Conservation (phyloP, 2,329 filamentous ascomycete species). For the Talaromyces atroroseus region DNA sequence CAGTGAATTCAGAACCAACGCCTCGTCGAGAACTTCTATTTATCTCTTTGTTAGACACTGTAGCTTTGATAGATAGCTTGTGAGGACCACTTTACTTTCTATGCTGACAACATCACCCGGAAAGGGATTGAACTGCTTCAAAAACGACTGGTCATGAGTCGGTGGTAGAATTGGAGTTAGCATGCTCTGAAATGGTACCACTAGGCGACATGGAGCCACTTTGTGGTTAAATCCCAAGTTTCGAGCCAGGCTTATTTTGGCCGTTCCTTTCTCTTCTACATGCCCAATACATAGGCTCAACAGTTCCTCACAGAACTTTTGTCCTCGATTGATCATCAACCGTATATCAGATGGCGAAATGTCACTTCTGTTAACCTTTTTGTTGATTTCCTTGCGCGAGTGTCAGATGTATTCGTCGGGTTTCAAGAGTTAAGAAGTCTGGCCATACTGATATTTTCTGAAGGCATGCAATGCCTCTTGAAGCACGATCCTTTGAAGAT, state of each 20-base stretch:
- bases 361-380: slow-evolving; percentile 38
- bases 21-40: slow-evolving; percentile 70
- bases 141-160: slow-evolving; percentile 62
- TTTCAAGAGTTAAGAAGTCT: neutral
- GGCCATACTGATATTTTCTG: slow-evolving; percentile 35
- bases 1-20: slow-evolving; percentile 81
- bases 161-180: slow-evolving; percentile 74
- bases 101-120: slow-evolving; percentile 82
- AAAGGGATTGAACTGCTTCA: slow-evolving; percentile 75
- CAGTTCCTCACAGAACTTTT: slow-evolving; percentile 76
- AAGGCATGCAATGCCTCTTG: slow-evolving; percentile 45
- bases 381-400: slow-evolving; percentile 44
- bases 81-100: slow-evolving; percentile 34
- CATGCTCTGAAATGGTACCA: slow-evolving; percentile 81
- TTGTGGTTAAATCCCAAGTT: slow-evolving; percentile 82
- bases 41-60: slow-evolving; percentile 16
- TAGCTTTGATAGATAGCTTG: neutral
- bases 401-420: neutral
- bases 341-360: slow-evolving; percentile 55
- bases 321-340: slow-evolving; percentile 67
- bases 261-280: slow-evolving; percentile 60
- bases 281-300: slow-evolving; percentile 74
- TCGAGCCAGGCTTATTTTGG: slow-evolving; percentile 68
- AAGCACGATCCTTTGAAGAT: slow-evolving; percentile 62
- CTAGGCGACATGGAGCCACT: slow-evolving; percentile 72